Conservation (phyloP, 2,329 filamentous ascomycete genomes). For the Aspergillus ruber region DNA sequence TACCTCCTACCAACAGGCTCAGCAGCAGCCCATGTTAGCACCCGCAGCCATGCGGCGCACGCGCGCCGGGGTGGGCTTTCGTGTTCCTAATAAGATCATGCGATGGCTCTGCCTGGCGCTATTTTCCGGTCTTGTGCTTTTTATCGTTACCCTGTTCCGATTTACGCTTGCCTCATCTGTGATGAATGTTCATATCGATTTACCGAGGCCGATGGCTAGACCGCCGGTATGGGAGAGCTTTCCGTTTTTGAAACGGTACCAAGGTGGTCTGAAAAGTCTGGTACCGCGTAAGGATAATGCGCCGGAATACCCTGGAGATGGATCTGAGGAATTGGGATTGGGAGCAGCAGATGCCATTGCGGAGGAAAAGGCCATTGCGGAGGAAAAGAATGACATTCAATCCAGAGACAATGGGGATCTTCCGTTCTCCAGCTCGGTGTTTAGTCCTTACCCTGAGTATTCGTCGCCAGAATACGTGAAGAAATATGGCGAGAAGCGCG, state of each 20-base stretch:
- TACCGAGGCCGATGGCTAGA: constrained; percentile 55
- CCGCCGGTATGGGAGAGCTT: constrained; percentile 79
- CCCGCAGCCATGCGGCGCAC: constrained; percentile 27
- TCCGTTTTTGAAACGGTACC: constrained; percentile 78
- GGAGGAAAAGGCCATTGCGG: constrained; percentile 20
- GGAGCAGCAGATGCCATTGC: constrained; percentile 24
- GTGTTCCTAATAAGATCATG: constrained; percentile 65
- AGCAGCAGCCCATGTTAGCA: constrained; percentile 42
- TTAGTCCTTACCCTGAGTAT: constrained; percentile 65
- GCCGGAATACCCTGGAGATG: constrained; percentile 70
- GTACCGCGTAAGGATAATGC: constrained; percentile 59
- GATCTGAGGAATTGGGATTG: constrained; percentile 51
- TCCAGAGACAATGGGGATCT: constrained; percentile 21
- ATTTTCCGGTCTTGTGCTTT: constrained; percentile 62
- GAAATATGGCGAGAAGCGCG: constrained; percentile 55
- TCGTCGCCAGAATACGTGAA: constrained; percentile 50
- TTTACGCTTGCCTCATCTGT: constrained; percentile 53
- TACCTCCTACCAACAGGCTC: constrained; percentile 32
- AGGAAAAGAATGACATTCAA: constrained; percentile 19
- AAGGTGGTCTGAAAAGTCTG: constrained; percentile 74
- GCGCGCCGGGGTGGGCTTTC: constrained; percentile 43
- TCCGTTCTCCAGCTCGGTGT: constrained; percentile 47
- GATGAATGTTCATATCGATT: constrained; percentile 24
- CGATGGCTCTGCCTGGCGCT: constrained; percentile 71
- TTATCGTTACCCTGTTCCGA: constrained; percentile 68